Base-by-base conservation (phyloP, 768 basidiomycete species). In the Agaricus bisporus region DNA sequence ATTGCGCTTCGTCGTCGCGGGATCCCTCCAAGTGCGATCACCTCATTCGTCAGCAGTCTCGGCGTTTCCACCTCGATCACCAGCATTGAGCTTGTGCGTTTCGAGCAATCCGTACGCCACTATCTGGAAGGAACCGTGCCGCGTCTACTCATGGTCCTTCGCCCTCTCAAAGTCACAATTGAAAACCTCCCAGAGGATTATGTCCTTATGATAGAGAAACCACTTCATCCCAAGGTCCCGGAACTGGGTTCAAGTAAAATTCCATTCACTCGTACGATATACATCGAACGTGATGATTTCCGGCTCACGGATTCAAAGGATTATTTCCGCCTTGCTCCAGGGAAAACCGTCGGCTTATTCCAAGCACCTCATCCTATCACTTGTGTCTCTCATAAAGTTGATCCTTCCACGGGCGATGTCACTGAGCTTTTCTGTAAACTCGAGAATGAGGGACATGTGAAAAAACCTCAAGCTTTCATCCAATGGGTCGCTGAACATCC, bases 271-370 rank as follows among this genome's bases (percentile, higher is more conserved):
- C 83, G 86, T 18, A 87, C 83, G 7, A 74, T 99, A 54, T 98
- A 89, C 70, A 98, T 98, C 63, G 95, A 99, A 58, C 75, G 77
- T 26, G 88, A 91, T 55, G 97, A 99, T 69, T 99, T 99, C 78
- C 79, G 97, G 49, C 70, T 88, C 35, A 82, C 90, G 59, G 94
- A 95, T 64, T 90, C 91, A 20, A 85, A 85, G 57, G 95, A 98
- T 65, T 99, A 97, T 71, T 98, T 95, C 83, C 86, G 97, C 39
- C 85, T 99, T 43, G 92, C 95, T 14, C 97, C 97, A 6, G 95
- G 95, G 43, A 98, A 98, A 74, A 92, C 93, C 0, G 97, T 98
- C 41, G 97, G 97, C 14, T 73, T 99, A 25, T 95, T 98, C 78
- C 88, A 94, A 66, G 93, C 85, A 14, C 94, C 94, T 2, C 72